A percentile compares a stretch with the other conserved stretches of the same genome.
Evolutionary conservation across 2,329 filamentous ascomycete species (phyloP).

Genomic region (Aspergillus brasiliensis): DNA sequence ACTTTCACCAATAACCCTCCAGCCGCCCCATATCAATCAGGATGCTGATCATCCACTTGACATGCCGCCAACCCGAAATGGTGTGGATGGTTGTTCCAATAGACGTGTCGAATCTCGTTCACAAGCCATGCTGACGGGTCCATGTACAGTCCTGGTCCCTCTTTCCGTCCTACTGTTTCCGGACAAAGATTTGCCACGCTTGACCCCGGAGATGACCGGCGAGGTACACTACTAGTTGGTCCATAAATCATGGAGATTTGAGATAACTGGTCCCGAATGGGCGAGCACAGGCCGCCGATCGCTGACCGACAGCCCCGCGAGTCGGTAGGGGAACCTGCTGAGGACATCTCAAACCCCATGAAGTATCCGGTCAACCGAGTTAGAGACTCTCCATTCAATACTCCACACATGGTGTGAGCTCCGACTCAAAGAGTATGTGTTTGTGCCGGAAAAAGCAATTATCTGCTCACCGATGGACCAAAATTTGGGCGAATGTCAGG

Average conservation of each 20-base stretch:
- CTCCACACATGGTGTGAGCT: not conserved
- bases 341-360: not conserved
- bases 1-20: not conserved
- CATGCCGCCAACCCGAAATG: not conserved
- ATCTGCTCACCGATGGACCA: too few species aligned
- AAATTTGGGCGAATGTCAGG: too few species aligned
- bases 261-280: not conserved
- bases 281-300: not conserved
- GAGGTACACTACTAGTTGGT: not conserved
- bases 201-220: constrained; percentile 17
- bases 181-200: constrained; percentile 23
- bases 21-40: not conserved
- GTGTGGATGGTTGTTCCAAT: not conserved
- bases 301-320: not conserved
- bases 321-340: not conserved
- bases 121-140: not conserved
- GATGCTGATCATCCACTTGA: not conserved
- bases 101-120: not conserved
- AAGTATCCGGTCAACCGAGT: not conserved
- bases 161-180: not conserved
- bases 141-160: too few species aligned
- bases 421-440: not conserved
- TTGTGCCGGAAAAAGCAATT: not conserved
- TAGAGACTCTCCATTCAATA: not conserved
- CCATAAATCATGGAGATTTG: not conserved